Evolutionary conservation across 23 red algal species (phyloP), one percentile per base, ranked within the genome.

Genomic region (Gracilaria gracilis): DNA sequence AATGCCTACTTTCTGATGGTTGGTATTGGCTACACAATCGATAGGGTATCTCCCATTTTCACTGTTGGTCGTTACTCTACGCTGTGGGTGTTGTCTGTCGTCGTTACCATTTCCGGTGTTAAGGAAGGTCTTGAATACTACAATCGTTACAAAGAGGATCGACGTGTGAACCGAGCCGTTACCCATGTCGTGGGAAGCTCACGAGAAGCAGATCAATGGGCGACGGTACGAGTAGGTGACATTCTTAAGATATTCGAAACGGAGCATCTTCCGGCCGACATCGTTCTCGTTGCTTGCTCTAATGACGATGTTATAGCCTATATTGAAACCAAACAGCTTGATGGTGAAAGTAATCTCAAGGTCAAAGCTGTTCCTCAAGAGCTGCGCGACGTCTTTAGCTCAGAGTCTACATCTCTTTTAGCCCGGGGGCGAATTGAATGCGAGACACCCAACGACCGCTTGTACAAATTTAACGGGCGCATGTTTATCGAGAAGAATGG

Each of bases 321-420:
- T 48, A 84, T 98, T 50, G 96, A 98, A 88, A 98, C 96, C 19
- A 93, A 93, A 35, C 85, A 94, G 28, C 76, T 98, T 47, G 96
- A 98, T 67, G 96, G 96, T 32, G 96, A 98, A 71, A 98, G 92
- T 49, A 98, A 98, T 69, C 86, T 98, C 16, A 98, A 98, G 54
- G 85, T 93, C 59, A 94, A 95, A 85, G 59, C 89, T 11, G 67
- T 82, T 39, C 72, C 80, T 4, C 77, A 90, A 48, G 86, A 83
- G 25, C 17, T 95, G 4, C 31, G 75, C 6, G 31, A 69, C 4
- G 32, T 38, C 1, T 91, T 97, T 78, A 28, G 9, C 27, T 67
- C 47, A 0, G 89, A 93, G 19, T 83, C 79, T 9, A 46, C 33
- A 31, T 64, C 80, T n/a, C 67, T 93, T 20, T 35, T 84, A 9